Percentiles rank a stretch among this genome's conserved stretches.
phyloP scores from a whole-genome alignment of 1,139 yeast genomes.

The Protomyces macrosporus region DNA sequence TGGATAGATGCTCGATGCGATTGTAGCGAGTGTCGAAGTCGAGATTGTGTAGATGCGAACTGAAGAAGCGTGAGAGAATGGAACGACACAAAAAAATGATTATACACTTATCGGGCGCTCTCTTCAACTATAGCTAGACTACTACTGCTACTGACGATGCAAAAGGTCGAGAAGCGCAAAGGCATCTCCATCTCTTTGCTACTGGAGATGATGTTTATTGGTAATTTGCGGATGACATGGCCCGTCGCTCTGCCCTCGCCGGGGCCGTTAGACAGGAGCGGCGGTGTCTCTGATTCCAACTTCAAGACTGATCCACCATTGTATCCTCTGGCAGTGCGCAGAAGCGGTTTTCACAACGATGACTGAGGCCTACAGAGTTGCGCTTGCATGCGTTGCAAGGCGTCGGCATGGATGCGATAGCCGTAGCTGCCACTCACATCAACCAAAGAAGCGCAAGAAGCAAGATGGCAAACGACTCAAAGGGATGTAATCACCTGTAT shows the following conservation, averaged over 20 bases:
- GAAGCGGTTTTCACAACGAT: neutral
- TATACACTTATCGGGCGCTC: neutral
- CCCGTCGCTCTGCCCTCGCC: constrained; percentile 13
- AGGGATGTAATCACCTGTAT: constrained; percentile 17
- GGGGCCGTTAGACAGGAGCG: constrained; percentile 11
- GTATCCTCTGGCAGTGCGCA: neutral
- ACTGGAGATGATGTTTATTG: constrained; percentile 23
- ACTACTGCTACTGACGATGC: neutral
- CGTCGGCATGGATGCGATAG: too few relatives aligned
- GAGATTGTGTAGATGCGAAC: neutral
- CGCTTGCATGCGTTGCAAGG: too few relatives aligned
- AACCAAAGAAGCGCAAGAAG: too few relatives aligned
- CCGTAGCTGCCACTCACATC: too few relatives aligned
- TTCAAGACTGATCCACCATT: constrained; percentile 15
- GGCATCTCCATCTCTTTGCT: neutral
- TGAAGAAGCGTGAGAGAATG: neutral
- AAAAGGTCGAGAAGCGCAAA: neutral
- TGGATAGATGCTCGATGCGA: neutral
- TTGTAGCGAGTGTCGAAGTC: neutral
- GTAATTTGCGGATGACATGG: constrained; percentile 25
- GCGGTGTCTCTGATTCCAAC: constrained; percentile 18
- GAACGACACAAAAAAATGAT: neutral
- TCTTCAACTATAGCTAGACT: neutral
- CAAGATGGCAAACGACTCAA: neutral
- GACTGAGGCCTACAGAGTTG: too few relatives aligned